These are phyloP conservation scores for Hyaloperonospora arabidopsidis DNA, from an alignment of 352 stramenopile species.

Conservation along the genomic window DNA sequence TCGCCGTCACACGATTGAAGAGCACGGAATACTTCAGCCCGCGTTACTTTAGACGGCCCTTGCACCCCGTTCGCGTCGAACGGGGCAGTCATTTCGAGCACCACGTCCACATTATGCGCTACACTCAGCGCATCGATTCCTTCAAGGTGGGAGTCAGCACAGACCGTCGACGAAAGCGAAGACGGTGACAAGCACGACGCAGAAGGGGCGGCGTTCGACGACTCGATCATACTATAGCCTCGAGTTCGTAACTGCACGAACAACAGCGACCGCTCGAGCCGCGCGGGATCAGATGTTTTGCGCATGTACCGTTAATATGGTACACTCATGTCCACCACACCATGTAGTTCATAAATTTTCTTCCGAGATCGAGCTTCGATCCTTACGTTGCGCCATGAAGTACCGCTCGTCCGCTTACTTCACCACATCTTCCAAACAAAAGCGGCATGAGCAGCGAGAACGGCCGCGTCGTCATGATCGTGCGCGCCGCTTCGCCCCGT, in stretches of 20 bases:
- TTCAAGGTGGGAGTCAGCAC: slow-evolving; percentile 3
- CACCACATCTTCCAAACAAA: too few relatives aligned
- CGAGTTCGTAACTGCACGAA: too few relatives aligned
- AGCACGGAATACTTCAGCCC: slow-evolving; percentile 29
- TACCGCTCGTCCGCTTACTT: background rate
- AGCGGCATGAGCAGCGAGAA: slow-evolving; percentile 19
- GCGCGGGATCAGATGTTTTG: too few relatives aligned
- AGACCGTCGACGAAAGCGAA: slow-evolving; percentile 16
- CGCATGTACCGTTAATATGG: too few relatives aligned
- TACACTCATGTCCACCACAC: background rate
- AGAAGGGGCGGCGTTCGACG: too few relatives aligned
- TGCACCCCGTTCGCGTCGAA: slow-evolving; percentile 39
- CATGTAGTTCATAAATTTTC: background rate
- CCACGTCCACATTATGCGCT: slow-evolving; percentile 34
- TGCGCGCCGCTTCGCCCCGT: slow-evolving; percentile 55
- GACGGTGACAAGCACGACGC: slow-evolving; percentile 6
- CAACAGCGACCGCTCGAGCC: too few relatives aligned
- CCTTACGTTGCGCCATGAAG: slow-evolving; percentile 1
- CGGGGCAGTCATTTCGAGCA: slow-evolving; percentile 43
- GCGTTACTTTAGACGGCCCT: slow-evolving; percentile 25
- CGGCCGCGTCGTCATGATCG: slow-evolving; percentile 74
- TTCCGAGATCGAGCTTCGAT: background rate
- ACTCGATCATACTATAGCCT: too few relatives aligned
- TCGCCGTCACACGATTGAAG: slow-evolving; percentile 34
- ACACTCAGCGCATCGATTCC: slow-evolving; percentile 4